Percentiles rank a stretch among this genome's conserved stretches.
phyloP scores from a whole-genome alignment of 331 rosid species.

The Acacia concinna region DNA sequence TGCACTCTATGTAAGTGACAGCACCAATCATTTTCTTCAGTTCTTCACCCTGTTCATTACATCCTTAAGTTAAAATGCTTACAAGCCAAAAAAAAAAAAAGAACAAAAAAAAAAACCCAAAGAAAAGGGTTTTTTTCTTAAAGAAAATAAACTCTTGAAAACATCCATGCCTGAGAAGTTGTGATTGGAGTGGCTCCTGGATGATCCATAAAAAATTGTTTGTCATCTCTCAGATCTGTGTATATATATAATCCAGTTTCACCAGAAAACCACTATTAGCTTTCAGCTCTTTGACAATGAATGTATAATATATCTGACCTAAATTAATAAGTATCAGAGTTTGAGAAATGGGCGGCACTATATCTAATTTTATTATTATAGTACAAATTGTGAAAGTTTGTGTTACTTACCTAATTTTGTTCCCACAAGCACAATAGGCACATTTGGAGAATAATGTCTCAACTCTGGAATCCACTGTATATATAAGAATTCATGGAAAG shows the following conservation, averaged over 20 bases:
- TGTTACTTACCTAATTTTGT: conserved; percentile 70
- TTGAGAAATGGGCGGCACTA: not conserved
- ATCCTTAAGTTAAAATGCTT: conserved; percentile 7
- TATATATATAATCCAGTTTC: not conserved
- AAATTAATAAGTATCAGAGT: not conserved
- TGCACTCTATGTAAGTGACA: conserved; percentile 73
- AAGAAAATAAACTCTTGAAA: conserved; percentile 1
- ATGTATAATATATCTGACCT: not conserved
- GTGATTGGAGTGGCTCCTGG: conserved; percentile 61
- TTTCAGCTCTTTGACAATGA: not conserved
- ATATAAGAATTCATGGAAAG: not conserved
- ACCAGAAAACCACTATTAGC: not conserved
- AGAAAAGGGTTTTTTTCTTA: not conserved
- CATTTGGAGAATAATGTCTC: conserved; percentile 84
- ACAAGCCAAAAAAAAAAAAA: not conserved
- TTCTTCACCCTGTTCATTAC: conserved; percentile 73
- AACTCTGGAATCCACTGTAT: conserved; percentile 80
- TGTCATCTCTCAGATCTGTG: conserved; percentile 55
- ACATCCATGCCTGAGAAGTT: conserved; percentile 46
- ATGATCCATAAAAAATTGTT: conserved; percentile 64
- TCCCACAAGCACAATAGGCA: conserved; percentile 85
- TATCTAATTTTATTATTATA: too few relatives aligned
- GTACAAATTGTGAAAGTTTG: not conserved
- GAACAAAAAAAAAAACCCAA: not conserved
- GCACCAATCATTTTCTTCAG: conserved; percentile 83